Evolutionary conservation across 2,329 filamentous ascomycete genomes (phyloP), one percentile per base, ranked within the genome.

Genomic region (Xylariaceae sp.): DNA sequence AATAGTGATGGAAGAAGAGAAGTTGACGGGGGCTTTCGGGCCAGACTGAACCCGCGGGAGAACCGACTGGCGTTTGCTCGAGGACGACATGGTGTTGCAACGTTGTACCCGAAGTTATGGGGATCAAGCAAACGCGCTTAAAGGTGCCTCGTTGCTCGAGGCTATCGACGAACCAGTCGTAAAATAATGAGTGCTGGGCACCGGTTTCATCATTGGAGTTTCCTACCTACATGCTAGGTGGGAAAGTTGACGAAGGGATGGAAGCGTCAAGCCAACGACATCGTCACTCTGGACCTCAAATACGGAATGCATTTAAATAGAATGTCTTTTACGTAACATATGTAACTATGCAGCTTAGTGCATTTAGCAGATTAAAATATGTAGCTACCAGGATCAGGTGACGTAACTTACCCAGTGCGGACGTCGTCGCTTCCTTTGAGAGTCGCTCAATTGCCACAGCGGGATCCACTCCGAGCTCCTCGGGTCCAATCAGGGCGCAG

Each of bases 1-100:
- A 60, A 88, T 86, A 35, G 79, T 80, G 58, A 87, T 75, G 15
- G 80, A 79, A 0, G 82, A 82, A 15, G 84, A 83, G 71, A 88
- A 82, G 67, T 82, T 80, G 54, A 85, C 81, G 1, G 85, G 85
- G 0, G 85, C 81, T 67, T 82, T 84, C 1, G 84, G 83, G 10
- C 80, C 80, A 55, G 80, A 77, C 57, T 81, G 78, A 62, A 78
- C 73, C 18, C 81, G 74, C 10, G 84, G 81, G 59, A 83, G 72
- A 67, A 82, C 77, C 0, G 84, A 87, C 64, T 81, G 79, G 56
- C 82, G 79, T 60, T 84, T 85, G 67, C 66, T 76, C 13, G 77
- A 77, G 23, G 73, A 74, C 44, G 77, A 76, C 75, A 78, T 78
- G 55, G 55, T 62, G 59, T 18, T 56, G 9, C 2, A 4, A 54